Evolutionary conservation across 2,329 filamentous ascomycete genomes (phyloP), one percentile per base, ranked within the genome.

Genomic region (Neofusicoccum ribis): DNA sequence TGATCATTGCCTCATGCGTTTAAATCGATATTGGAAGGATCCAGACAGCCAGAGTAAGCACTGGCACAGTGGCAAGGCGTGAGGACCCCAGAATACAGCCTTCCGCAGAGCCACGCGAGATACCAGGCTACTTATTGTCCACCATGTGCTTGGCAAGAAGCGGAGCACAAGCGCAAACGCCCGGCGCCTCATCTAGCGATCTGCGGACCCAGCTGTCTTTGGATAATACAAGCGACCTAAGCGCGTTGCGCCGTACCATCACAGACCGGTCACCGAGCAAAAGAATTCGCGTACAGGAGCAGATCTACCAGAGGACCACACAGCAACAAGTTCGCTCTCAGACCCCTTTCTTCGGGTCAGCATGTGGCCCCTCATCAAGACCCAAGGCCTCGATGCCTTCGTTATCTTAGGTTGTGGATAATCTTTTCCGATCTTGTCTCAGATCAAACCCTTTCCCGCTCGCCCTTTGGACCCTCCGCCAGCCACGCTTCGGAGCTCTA

Each of bases 131-230:
- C 23, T 23, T 23, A 23, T 23, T 27, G 11, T 9, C 31, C 9
- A 9, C 44, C 27, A 47, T 47, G 27, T 31, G n/a, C 27, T 15
- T 41, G 36, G n/a, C 39, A 34, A 39, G 39, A 39, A 58, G 39
- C 54, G 15, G 11, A 3, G 41, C 27, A n/a, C 27, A 46, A 47
- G 41, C 31, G 56, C 56, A 60, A 47, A 60, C 43, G 31, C 41
- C n/a, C 43, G 39, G 41, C 43, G 56, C 56, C 14, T 47, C 56
- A 47, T 37, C 56, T 36, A 46, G 27, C 56, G 56, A 60, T 60
- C 56, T 20, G 31, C 56, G 41, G 27, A 36, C 14, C 56, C 27
- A 34, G 15, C 27, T n/a, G 27, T 11, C 44, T 60, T 36, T 47
- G 41, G 43, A n/a, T 8, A 58, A n/a, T 34, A 5, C 54, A 58